A percentile compares a stretch with the other conserved stretches of the same genome.
These are phyloP conservation scores for Periglandula ipomoeae DNA, from an alignment of 2,329 filamentous ascomycete genomes.

Conservation along the genomic window DNA sequence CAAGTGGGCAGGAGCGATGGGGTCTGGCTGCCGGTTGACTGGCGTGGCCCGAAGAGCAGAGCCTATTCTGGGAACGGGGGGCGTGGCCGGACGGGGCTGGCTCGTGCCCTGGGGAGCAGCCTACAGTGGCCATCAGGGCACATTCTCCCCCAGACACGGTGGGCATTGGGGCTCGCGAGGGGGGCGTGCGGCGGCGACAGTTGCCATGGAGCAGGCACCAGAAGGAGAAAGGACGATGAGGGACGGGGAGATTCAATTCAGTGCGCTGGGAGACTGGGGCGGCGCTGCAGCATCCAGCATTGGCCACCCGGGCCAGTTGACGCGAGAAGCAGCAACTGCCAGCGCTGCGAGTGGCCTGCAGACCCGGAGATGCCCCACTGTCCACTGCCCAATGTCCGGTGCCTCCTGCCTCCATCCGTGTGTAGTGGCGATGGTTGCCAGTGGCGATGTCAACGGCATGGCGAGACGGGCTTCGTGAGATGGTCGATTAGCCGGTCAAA, in stretches of 20 bases:
- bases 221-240: too few relatives aligned
- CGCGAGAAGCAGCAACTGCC: too few relatives aligned
- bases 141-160: too few relatives aligned
- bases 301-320: too few relatives aligned
- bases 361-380: too few relatives aligned
- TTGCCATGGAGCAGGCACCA: too few relatives aligned
- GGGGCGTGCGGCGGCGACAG: too few relatives aligned
- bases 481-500: too few relatives aligned
- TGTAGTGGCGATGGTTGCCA: background rate
- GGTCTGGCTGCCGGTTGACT: slow-evolving; percentile 1
- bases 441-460: background rate
- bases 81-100: background rate
- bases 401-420: background rate
- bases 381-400: too few relatives aligned
- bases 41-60: background rate
- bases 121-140: background rate
- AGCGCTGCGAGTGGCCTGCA: too few relatives aligned
- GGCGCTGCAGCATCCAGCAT: background rate
- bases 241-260: too few relatives aligned
- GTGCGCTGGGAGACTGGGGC: background rate
- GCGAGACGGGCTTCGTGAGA: background rate
- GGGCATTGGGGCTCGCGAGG: too few relatives aligned
- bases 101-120: background rate
- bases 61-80: background rate
- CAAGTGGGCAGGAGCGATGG: background rate